A percentile compares a stretch with the other conserved stretches of the same genome.
phyloP scores from a whole-genome alignment of 179 eudicot species.

The Heliamphora pulchella region DNA sequence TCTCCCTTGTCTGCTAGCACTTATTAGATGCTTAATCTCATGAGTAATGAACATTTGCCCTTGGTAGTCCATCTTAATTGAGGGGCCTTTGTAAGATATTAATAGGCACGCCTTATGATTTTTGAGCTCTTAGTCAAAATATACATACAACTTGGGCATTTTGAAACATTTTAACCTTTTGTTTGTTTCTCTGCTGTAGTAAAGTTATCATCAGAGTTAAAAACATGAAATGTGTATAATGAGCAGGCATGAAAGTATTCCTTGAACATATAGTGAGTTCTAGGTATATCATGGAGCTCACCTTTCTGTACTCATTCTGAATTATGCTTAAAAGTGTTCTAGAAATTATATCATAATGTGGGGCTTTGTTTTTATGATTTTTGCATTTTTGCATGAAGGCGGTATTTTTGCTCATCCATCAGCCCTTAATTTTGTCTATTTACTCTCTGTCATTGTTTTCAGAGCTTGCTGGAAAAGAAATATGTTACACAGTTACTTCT shows the following conservation, averaged over 20 bases:
- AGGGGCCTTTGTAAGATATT: too few species aligned
- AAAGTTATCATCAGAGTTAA: neutral
- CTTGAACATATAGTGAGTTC: neutral
- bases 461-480: slow-evolving; percentile 29
- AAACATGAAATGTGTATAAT: neutral
- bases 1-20: neutral
- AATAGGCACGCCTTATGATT: neutral
- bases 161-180: neutral
- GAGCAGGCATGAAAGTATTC: neutral
- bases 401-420: neutral
- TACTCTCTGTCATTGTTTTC: slow-evolving; percentile 8
- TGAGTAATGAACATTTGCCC: neutral
- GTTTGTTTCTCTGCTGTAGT: neutral
- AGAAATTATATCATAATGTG: neutral
- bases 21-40: neutral
- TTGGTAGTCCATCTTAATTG: neutral
- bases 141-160: neutral
- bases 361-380: neutral
- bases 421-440: neutral
- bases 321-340: neutral
- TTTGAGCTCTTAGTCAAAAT: neutral
- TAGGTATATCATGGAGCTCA: neutral
- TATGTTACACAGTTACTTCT: slow-evolving; percentile 24
- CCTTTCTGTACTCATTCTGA: neutral
- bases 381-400: neutral